A percentile compares a stretch with the other conserved stretches of the same genome.
These are phyloP conservation scores for Hanseniaspora thailandica DNA, from an alignment of 805 yeast genomes.

Conservation along the genomic window DNA sequence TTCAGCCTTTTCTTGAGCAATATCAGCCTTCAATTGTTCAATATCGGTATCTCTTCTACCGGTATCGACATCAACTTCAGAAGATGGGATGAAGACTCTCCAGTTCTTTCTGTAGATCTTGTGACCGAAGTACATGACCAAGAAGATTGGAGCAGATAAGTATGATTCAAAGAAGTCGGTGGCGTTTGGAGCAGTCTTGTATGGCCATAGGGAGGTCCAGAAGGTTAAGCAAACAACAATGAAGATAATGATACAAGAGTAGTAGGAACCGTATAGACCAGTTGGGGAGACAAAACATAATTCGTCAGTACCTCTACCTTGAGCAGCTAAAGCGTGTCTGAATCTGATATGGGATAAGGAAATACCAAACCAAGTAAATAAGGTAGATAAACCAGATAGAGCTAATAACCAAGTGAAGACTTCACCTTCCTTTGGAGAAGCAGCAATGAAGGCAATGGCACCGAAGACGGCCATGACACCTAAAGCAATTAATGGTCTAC, in stretches of 20 bases:
- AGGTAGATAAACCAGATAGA: conserved; percentile 43
- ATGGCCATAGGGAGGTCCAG: conserved; percentile 71
- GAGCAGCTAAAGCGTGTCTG: conserved; percentile 43
- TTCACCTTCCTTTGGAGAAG: conserved; percentile 38
- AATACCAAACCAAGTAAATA: conserved; percentile 47
- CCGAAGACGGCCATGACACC: conserved; percentile 43
- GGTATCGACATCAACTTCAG: conserved; percentile 46
- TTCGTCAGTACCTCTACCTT: conserved; percentile 51
- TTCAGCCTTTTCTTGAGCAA: conserved; percentile 35
- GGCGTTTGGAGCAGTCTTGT: conserved; percentile 37
- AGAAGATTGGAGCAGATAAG: conserved; percentile 52
- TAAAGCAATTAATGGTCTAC: conserved; percentile 55
- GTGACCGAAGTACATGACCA: conserved; percentile 49
- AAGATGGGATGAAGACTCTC: conserved; percentile 30
- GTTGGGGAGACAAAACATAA: conserved; percentile 50
- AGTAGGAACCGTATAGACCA: conserved; percentile 51
- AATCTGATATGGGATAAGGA: conserved; percentile 41
- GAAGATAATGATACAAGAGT: conserved; percentile 43
- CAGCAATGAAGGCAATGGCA: conserved; percentile 46
- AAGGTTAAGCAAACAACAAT: conserved; percentile 58
- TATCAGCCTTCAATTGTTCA: conserved; percentile 39
- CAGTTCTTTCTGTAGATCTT: conserved; percentile 37
- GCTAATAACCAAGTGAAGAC: conserved; percentile 58
- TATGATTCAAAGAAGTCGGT: conserved; percentile 35
- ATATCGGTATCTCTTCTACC: conserved; percentile 46